Conservation (phyloP, 306 rosid genomes). For the Vigna angularis region DNA sequence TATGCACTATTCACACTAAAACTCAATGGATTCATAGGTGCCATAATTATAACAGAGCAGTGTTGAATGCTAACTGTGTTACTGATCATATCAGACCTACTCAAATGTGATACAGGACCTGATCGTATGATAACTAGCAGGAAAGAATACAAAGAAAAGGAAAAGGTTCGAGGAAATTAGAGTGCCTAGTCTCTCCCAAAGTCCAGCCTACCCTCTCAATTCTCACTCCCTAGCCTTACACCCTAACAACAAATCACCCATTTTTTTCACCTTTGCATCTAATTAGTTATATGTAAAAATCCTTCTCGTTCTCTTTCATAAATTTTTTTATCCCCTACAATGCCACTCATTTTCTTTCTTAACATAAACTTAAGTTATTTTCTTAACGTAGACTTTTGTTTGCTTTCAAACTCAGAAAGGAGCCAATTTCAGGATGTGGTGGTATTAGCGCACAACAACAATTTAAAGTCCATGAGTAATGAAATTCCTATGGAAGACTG, state of each 20-base stretch:
- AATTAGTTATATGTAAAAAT: background rate
- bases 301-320: background rate
- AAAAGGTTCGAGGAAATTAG: background rate
- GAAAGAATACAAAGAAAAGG: background rate
- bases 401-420: slow-evolving; percentile 36
- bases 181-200: background rate
- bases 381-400: background rate
- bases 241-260: background rate
- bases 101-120: background rate
- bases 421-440: slow-evolving; percentile 9
- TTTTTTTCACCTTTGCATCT: background rate
- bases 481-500: slow-evolving; percentile 16
- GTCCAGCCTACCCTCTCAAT: background rate
- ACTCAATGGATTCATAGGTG: background rate
- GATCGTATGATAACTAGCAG: background rate
- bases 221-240: background rate
- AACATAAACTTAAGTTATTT: background rate
- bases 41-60: background rate
- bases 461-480: slow-evolving; percentile 12
- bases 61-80: background rate
- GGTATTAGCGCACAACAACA: background rate
- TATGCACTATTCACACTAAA: background rate
- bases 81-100: background rate
- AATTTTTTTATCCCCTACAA: background rate
- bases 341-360: background rate